Evolutionary conservation across 2,329 filamentous ascomycete species (phyloP), one percentile per base, ranked within the genome.

Genomic region (Trichoderma endophyticum): DNA sequence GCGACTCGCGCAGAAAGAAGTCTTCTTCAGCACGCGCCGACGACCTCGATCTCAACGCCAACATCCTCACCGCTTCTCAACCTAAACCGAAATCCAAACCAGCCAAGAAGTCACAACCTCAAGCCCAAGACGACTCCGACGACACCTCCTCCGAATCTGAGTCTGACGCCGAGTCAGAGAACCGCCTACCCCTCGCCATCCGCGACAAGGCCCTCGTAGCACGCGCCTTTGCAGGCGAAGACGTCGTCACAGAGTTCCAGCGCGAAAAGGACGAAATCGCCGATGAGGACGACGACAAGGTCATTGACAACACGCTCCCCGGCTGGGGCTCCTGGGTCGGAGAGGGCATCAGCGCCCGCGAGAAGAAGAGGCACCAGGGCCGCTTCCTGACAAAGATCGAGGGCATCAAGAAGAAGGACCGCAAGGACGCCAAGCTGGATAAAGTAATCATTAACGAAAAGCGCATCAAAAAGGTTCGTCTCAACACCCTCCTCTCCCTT

Each of bases 321-420:
- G 96, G 96, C 60, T 99, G 96, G 96, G 96, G 96, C 75, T 91
- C 87, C 77, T 98, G 96, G 96, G 88, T 92, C 6, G 96, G 96
- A 74, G 90, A 92, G 18, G 95, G 95, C 21, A 86, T 98, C 74
- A 92, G 89, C 80, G 91, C 89, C 76, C 89, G 88, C 73, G 88
- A 92, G 75, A 86, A 89, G 81, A 89, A 89, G 78, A 83, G 87
- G 76, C 90, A 92, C 78, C 84, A 86, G 77, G 87, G 86, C 70
- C 86, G 88, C 21, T 89, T 91, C 78, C 81, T 93, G 69, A 90
- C 85, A 36, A 92, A 90, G 78, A 83, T 89, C 15, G 88, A 93
- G 73, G 95, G 94, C 48, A 86, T 97, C 75, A 92, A 93, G 81
- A 89, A 89, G 75, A 87, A 91, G 73, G 88, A 95, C 73, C 89